Evolutionary conservation across 805 yeast genomes (phyloP).

Genomic region (Metschnikowia borealis): DNA sequence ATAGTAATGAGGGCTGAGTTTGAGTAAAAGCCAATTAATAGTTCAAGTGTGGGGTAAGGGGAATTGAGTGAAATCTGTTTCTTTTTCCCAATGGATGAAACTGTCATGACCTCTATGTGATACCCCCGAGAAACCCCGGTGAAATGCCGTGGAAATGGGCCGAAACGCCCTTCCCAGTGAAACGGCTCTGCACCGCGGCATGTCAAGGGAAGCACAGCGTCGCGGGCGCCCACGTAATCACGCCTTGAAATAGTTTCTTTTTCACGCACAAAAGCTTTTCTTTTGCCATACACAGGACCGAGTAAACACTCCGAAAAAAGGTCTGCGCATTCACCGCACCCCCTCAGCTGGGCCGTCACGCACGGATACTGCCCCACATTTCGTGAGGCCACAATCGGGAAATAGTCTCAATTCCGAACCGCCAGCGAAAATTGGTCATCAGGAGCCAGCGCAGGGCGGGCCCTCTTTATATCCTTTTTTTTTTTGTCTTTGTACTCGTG

Average conservation of each 20-base stretch:
- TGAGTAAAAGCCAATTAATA: no score
- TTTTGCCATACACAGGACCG: neutral
- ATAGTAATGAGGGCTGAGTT: no score
- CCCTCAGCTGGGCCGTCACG: neutral
- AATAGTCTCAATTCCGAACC: neutral
- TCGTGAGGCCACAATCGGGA: neutral
- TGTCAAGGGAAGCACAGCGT: neutral
- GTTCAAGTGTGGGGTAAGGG: no score
- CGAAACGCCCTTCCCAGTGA: neutral
- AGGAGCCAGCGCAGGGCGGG: neutral
- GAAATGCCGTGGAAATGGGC: neutral
- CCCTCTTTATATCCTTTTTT: neutral
- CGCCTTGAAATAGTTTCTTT: neutral
- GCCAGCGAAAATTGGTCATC: neutral
- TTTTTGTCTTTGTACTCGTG: neutral
- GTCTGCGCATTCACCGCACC: neutral
- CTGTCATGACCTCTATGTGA: neutral
- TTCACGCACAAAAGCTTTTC: neutral
- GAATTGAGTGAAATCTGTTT: no score
- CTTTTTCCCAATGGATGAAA: neutral
- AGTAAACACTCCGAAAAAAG: conserved; percentile 1
- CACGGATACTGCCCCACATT: neutral
- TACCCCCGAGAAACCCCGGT: no score
- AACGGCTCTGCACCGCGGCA: neutral
- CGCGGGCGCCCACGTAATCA: neutral